A percentile compares a stretch with the other conserved stretches of the same genome.
These are phyloP conservation scores for Boletus tylopilopsis DNA, from an alignment of 768 basidiomycete genomes.

Conservation along the genomic window DNA sequence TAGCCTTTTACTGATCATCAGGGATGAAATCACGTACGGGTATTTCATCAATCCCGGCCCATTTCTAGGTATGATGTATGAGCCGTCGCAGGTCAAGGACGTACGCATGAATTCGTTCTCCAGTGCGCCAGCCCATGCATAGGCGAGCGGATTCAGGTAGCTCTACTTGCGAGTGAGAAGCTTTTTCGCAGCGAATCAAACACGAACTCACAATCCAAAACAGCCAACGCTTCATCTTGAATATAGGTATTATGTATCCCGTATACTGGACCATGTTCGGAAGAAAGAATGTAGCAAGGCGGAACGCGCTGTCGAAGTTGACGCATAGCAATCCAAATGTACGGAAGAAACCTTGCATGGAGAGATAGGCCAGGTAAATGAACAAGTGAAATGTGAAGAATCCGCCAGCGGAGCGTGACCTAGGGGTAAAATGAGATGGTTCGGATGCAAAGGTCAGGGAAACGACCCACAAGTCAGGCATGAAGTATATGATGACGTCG, in stretches of 20 bases:
- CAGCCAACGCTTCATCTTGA: constrained; percentile 74
- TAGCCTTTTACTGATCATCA: neutral
- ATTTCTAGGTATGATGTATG: constrained; percentile 63
- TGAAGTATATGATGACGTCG: constrained; percentile 67
- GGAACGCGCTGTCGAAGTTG: constrained; percentile 53
- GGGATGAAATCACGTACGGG: constrained; percentile 42
- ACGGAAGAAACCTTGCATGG: constrained; percentile 85
- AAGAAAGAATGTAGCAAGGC: constrained; percentile 63
- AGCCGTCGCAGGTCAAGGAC: constrained; percentile 60
- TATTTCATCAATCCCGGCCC: constrained; percentile 52
- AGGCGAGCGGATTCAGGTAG: constrained; percentile 77
- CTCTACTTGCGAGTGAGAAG: constrained; percentile 36
- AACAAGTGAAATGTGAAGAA: constrained; percentile 65
- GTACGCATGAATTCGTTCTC: constrained; percentile 83
- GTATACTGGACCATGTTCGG: constrained; percentile 73
- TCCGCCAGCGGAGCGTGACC: constrained; percentile 34
- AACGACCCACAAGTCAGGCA: constrained; percentile 46
- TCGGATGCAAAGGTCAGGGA: constrained; percentile 18
- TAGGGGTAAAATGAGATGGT: constrained; percentile 7
- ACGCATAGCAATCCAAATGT: constrained; percentile 57
- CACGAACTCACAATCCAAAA: constrained; percentile 73
- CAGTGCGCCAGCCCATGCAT: constrained; percentile 75
- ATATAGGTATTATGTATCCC: constrained; percentile 66
- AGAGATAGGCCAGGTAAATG: constrained; percentile 58
- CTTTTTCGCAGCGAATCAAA: neutral